Evolutionary conservation across 2,329 filamentous ascomycete species (phyloP).

Genomic region (Apiospora saccharicola): DNA sequence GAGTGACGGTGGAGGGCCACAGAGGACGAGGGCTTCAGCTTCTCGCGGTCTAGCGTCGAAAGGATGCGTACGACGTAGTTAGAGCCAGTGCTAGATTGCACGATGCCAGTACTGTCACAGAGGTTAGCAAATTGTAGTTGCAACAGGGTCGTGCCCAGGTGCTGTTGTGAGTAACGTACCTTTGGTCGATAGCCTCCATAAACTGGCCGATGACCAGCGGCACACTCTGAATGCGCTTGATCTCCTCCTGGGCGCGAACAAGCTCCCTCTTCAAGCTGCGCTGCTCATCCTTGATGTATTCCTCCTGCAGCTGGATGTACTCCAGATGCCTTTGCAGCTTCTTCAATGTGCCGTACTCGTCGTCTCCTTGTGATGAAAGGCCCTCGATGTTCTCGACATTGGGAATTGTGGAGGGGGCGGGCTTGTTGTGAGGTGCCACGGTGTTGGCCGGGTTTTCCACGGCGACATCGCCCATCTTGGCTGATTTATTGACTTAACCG

Average conservation of each 20-base stretch:
- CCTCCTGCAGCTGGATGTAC: constrained; percentile 98
- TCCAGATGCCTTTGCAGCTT: constrained; percentile 96
- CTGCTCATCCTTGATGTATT: constrained; percentile 99
- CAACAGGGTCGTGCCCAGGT: constrained; percentile 15
- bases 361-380: constrained; percentile 78
- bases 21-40: constrained; percentile 96
- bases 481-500: background rate
- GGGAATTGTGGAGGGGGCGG: constrained; percentile 80
- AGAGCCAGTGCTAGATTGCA: constrained; percentile 96
- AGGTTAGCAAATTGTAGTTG: constrained; percentile 22
- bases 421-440: constrained; percentile 81
- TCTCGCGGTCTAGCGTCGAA: constrained; percentile 96
- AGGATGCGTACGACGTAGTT: constrained; percentile 99
- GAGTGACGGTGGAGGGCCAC: constrained; percentile 98
- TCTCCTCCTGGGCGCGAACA: constrained; percentile 97
- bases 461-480: constrained; percentile 83
- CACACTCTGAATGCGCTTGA: constrained; percentile 99
- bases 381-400: constrained; percentile 92
- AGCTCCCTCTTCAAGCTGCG: constrained; percentile 96
- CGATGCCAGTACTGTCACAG: constrained; percentile 83
- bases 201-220: constrained; percentile 98
- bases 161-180: constrained; percentile 63
- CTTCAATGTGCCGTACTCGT: constrained; percentile 96
- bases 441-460: constrained; percentile 82
- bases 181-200: constrained; percentile 99